phyloP scores from a whole-genome alignment of 2,329 filamentous ascomycete genomes.

The Tolypocladium amazonense region DNA sequence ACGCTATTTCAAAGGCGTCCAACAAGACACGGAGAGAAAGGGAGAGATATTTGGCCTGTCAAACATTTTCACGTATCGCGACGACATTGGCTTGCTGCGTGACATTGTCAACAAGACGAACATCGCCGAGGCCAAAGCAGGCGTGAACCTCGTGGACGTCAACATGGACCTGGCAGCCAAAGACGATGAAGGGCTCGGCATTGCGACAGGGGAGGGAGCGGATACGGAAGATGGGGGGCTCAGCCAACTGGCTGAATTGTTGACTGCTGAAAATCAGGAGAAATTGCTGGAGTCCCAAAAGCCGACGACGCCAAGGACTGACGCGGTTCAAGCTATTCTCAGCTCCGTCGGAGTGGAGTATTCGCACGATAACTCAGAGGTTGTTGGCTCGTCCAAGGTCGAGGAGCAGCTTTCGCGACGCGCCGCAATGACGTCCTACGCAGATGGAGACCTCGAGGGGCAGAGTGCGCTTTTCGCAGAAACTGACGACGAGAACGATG shows the following conservation, averaged over 20 bases:
- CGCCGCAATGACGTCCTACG: conserved; percentile 52
- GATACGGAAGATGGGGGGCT: conserved; percentile 57
- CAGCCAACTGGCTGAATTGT: conserved; percentile 54
- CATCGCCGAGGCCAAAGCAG: conserved; percentile 82
- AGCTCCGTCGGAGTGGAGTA: conserved; percentile 84
- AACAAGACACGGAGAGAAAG: conserved; percentile 70
- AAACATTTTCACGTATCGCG: conserved; percentile 78
- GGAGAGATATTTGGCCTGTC: conserved; percentile 88
- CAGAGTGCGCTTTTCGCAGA: conserved; percentile 49
- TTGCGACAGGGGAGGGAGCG: conserved; percentile 35
- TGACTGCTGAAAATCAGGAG: conserved; percentile 36
- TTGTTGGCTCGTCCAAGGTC: conserved; percentile 85
- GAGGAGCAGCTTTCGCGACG: conserved; percentile 73
- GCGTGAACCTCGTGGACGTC: conserved; percentile 69
- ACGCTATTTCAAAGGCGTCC: conserved; percentile 90
- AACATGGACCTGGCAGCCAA: conserved; percentile 53
- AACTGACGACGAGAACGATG: conserved; percentile 25
- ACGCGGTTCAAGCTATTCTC: conserved; percentile 82
- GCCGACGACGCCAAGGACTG: conserved; percentile 38
- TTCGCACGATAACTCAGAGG: conserved; percentile 92
- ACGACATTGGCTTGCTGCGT: conserved; percentile 69
- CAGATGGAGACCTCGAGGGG: conserved; percentile 31
- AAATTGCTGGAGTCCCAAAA: conserved; percentile 22
- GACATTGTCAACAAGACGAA: conserved; percentile 99
- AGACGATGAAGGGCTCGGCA: conserved; percentile 34